A percentile compares a stretch with the other conserved stretches of the same genome.
Conservation (phyloP, 106 monocot genomes). For the Allium fistulosum region DNA sequence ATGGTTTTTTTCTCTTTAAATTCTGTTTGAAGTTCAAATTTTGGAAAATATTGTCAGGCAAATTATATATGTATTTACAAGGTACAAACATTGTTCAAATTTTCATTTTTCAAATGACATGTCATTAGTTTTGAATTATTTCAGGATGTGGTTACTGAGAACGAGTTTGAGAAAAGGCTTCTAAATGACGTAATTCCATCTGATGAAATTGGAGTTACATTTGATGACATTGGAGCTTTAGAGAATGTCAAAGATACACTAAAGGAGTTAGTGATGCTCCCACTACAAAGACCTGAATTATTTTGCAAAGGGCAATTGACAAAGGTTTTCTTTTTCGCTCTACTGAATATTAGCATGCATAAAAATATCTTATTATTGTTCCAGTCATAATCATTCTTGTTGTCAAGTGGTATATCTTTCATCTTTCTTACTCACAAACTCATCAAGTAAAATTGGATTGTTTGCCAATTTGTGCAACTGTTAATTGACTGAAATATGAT, state of each 20-base stretch:
- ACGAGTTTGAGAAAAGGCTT: slow-evolving; percentile 98
- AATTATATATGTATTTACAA: too few species aligned
- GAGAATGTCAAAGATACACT: slow-evolving; percentile 97
- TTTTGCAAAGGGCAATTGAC: slow-evolving; percentile 97
- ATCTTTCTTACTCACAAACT: too few species aligned
- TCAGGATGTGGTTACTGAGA: slow-evolving; percentile 94
- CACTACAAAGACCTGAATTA: slow-evolving; percentile 90
- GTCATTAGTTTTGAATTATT: slow-evolving; percentile 1
- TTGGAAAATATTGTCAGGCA: background rate
- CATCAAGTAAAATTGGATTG: too few species aligned
- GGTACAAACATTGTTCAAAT: too few species aligned
- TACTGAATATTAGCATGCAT: background rate
- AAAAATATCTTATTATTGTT: background rate
- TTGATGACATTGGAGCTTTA: slow-evolving; percentile 94
- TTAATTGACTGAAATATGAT: too few species aligned
- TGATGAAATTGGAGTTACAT: slow-evolving; percentile 93
- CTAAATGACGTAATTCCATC: slow-evolving; percentile 92
- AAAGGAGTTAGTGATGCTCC: slow-evolving; percentile 98
- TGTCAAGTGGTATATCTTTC: background rate
- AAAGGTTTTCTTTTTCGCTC: slow-evolving; percentile 41
- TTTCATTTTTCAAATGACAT: too few species aligned
- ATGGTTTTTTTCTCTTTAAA: slow-evolving; percentile 22
- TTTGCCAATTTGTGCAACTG: too few species aligned
- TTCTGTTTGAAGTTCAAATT: background rate
- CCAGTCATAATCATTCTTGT: background rate